phyloP scores from a whole-genome alignment of 2,329 filamentous ascomycete genomes.

The Davidsoniella virescens region DNA sequence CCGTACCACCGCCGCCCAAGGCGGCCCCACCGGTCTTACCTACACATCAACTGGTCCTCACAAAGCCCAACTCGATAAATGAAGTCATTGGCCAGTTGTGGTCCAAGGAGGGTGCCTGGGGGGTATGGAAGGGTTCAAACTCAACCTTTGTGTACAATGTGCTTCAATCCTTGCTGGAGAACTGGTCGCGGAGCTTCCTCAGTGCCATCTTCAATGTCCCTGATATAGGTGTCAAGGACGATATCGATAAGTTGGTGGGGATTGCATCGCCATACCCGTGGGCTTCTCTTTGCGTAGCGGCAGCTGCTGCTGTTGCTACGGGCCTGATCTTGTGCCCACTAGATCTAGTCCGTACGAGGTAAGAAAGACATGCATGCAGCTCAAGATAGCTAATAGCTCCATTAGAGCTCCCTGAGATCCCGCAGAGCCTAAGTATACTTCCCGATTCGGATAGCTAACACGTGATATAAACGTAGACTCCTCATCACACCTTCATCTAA shows the following conservation, averaged over 20 bases:
- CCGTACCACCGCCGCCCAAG: constrained; percentile 13
- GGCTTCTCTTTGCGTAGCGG: constrained; percentile 60
- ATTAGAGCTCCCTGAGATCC: no score
- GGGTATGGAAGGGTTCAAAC: constrained; percentile 89
- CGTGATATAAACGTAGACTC: constrained; percentile 32
- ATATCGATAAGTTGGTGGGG: constrained; percentile 58
- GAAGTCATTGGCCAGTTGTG: constrained; percentile 80
- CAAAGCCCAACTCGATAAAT: constrained; percentile 62
- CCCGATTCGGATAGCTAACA: constrained; percentile 17
- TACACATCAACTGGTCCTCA: constrained; percentile 52
- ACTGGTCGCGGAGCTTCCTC: constrained; percentile 81
- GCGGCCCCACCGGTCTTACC: constrained; percentile 18
- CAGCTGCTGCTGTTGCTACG: constrained; percentile 49
- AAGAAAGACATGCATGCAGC: constrained; percentile 18
- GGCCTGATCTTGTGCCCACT: constrained; percentile 72
- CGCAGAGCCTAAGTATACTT: not conserved
- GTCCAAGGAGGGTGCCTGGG: constrained; percentile 76
- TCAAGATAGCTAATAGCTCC: not conserved
- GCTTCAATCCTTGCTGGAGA: constrained; percentile 72
- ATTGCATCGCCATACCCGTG: constrained; percentile 67
- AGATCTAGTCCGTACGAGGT: constrained; percentile 70
- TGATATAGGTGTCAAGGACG: constrained; percentile 60
- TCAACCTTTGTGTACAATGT: constrained; percentile 83
- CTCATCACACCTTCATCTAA: constrained; percentile 69
- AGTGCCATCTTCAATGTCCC: constrained; percentile 81